Conservation (phyloP, 2,329 filamentous ascomycete genomes). For the Dactylellina leptospora region DNA sequence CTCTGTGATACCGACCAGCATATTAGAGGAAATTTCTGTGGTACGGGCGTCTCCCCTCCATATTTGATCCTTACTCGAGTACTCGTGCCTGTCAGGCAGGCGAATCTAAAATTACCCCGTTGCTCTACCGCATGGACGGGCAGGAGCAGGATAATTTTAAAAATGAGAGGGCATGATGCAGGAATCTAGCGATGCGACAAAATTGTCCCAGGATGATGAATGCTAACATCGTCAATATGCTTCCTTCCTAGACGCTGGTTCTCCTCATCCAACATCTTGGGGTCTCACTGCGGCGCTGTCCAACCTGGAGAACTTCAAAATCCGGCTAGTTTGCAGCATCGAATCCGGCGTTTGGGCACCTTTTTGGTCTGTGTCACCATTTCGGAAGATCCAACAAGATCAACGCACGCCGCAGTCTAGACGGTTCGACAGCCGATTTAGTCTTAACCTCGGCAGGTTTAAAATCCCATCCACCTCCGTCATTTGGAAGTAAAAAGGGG, state of each 20-base stretch:
- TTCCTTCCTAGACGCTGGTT: constrained; percentile 3
- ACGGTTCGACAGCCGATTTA: constrained; percentile 8
- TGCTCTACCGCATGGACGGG: too few species aligned
- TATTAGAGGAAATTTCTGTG: constrained; percentile 18
- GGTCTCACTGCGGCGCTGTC: constrained; percentile 23
- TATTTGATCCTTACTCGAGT: background rate
- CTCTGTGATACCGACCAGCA: constrained; percentile 26
- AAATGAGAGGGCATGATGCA: constrained; percentile 11
- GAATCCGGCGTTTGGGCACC: constrained; percentile 17
- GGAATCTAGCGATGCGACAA: constrained; percentile 1
- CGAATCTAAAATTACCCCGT: too few species aligned
- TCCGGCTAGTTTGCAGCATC: constrained; percentile 23
- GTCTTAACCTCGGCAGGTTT: constrained; percentile 1
- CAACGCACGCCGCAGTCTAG: constrained; percentile 39
- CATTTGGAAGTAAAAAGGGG: background rate
- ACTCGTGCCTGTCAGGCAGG: background rate
- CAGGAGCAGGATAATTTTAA: constrained; percentile 11
- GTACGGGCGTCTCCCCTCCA: constrained; percentile 18
- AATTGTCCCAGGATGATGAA: background rate
- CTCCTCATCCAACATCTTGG: constrained; percentile 18
- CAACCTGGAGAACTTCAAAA: constrained; percentile 25
- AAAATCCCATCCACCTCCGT: background rate
- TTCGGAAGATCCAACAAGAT: constrained; percentile 47
- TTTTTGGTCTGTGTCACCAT: constrained; percentile 41
- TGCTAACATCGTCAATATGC: constrained; percentile 4